A percentile compares a stretch with the other conserved stretches of the same genome.
These are phyloP conservation scores for Calonectria hongkongensis DNA, from an alignment of 2,329 filamentous ascomycete species.

Conservation along the genomic window DNA sequence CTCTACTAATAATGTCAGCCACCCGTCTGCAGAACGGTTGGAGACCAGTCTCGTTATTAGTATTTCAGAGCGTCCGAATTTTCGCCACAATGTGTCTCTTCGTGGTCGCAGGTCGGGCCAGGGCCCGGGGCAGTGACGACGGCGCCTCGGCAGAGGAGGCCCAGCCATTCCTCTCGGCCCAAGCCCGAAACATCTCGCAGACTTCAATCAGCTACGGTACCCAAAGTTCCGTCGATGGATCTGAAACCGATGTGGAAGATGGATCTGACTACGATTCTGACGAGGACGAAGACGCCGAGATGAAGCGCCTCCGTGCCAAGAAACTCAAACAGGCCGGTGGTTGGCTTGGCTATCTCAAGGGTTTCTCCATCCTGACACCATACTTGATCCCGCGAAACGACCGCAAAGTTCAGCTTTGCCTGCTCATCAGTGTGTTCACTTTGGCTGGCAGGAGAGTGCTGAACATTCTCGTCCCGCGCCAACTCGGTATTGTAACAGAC, in stretches of 20 bases:
- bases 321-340: conserved; percentile 55
- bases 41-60: conserved; percentile 1
- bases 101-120: background rate
- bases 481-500: conserved; percentile 58
- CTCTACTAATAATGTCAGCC: conserved; percentile 28
- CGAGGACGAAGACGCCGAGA: conserved; percentile 51
- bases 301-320: conserved; percentile 55
- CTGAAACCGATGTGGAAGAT: conserved; percentile 20
- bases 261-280: conserved; percentile 10
- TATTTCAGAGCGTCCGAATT: conserved; percentile 33
- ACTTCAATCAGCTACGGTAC: conserved; percentile 43
- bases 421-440: conserved; percentile 51
- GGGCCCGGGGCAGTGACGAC: background rate
- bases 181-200: background rate
- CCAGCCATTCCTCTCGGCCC: conserved; percentile 37
- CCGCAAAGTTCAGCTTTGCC: conserved; percentile 55
- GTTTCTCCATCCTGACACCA: conserved; percentile 57
- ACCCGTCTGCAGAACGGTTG: background rate
- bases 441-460: conserved; percentile 52
- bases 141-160: conserved; percentile 41
- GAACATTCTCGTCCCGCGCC: conserved; percentile 57
- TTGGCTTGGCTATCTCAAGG: conserved; percentile 57
- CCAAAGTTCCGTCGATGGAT: background rate
- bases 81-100: conserved; percentile 36
- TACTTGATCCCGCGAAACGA: conserved; percentile 57